Conservation (phyloP, 306 rosid species). For the Pyrus communis region DNA sequence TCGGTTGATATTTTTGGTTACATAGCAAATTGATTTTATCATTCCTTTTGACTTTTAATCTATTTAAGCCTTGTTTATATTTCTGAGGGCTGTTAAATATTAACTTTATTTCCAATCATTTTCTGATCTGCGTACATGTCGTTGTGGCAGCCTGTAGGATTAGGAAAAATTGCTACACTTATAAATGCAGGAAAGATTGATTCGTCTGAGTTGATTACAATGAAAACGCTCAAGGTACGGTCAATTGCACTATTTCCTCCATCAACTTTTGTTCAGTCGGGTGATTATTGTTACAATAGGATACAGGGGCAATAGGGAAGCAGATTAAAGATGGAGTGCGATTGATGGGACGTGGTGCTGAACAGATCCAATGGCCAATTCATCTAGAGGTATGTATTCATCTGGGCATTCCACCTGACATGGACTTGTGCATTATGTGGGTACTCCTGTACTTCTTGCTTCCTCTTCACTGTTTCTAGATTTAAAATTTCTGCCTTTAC, state of each 20-base stretch:
- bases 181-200: slow-evolving; percentile 87
- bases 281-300: slow-evolving; percentile 41
- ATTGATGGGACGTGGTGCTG: slow-evolving; percentile 97
- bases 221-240: slow-evolving; percentile 91
- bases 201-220: slow-evolving; percentile 84
- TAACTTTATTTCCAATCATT: neutral
- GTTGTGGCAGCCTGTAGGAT: slow-evolving; percentile 72
- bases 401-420: neutral
- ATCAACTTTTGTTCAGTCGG: slow-evolving; percentile 18
- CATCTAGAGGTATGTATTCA: slow-evolving; percentile 67
- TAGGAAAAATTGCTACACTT: slow-evolving; percentile 77
- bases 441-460: neutral
- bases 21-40: neutral
- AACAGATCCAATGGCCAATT: slow-evolving; percentile 86
- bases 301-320: slow-evolving; percentile 83
- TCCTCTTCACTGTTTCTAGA: neutral
- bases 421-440: neutral
- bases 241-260: slow-evolving; percentile 16
- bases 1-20: too few relatives aligned
- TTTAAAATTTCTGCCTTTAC: neutral
- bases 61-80: neutral
- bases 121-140: neutral
- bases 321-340: slow-evolving; percentile 90
- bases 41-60: neutral
- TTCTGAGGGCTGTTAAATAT: neutral